Evolutionary conservation across 805 yeast genomes (phyloP).

Genomic region (Hanseniaspora hatyaiensis): DNA sequence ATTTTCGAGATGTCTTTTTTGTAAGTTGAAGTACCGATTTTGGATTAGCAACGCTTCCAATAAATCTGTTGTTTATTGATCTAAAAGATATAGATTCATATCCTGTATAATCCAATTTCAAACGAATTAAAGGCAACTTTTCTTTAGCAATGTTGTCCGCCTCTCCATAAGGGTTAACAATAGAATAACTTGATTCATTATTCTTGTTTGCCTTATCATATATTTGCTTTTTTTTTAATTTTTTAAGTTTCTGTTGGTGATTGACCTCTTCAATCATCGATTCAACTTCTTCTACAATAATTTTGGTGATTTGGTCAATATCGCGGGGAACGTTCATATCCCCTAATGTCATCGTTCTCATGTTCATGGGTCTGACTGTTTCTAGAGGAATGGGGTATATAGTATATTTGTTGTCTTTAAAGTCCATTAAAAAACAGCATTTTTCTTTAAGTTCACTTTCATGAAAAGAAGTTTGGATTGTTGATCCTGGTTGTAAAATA

Average conservation of each 20-base stretch:
- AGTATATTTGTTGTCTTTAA: conserved; percentile 46
- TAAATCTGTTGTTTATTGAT: conserved; percentile 79
- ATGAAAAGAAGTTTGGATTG: conserved; percentile 80
- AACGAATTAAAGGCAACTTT: conserved; percentile 58
- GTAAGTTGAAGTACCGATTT: conserved; percentile 70
- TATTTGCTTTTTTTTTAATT: background rate
- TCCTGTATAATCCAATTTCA: conserved; percentile 80
- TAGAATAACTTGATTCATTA: too few relatives aligned
- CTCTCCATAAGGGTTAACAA: too few relatives aligned
- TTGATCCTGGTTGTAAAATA: conserved; percentile 85
- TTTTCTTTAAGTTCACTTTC: conserved; percentile 75
- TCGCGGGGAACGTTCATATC: conserved; percentile 48
- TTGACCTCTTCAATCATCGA: conserved; percentile 50
- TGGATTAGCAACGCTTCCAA: conserved; percentile 82
- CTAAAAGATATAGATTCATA: conserved; percentile 44
- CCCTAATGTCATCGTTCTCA: conserved; percentile 52
- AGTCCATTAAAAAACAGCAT: conserved; percentile 58
- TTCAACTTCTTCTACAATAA: conserved; percentile 58
- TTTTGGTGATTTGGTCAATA: conserved; percentile 44
- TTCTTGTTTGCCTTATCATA: too few relatives aligned
- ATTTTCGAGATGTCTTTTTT: conserved; percentile 33
- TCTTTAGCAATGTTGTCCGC: too few relatives aligned
- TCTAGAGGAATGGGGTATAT: conserved; percentile 34
- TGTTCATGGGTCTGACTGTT: conserved; percentile 71
- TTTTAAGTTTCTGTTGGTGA: conserved; percentile 14